Evolutionary conservation across 2,329 filamentous ascomycete species (phyloP), one percentile per base, ranked within the genome.

Genomic region (Ophiosphaerella korrae): DNA sequence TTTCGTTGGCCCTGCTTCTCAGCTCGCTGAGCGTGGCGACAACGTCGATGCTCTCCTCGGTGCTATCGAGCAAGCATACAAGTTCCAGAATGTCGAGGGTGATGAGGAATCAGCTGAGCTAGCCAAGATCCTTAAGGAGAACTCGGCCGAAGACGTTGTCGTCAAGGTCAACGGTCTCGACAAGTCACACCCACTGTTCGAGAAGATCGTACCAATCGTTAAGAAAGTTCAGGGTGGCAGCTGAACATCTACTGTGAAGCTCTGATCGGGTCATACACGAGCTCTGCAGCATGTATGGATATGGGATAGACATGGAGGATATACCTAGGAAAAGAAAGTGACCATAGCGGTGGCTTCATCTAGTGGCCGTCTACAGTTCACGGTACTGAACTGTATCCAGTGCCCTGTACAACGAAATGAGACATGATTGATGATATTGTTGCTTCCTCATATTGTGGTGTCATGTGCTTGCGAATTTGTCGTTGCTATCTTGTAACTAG

Each of bases 51-150:
- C 84, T 45, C 82, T 99, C 26, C 80, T 97, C 45, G 88, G 88
- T 51, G 89, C 90, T 16, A 85, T 94, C 39, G 93, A 97, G 81
- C 91, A 93, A 86, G 88, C 90, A 6, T 88, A 99, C 74, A 90
- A 89, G 57, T 99, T 97, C 87, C 92, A 97, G 79, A 90, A 96
- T 66, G 89, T 97, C 48, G 85, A 92, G 64, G 92, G 87, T 11
- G 94, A 99, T 58, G 90, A 95, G 0, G 94, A 97, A 83, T 95
- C 89, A 58, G 81, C 78, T 60, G 87, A 96, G 76, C 83, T 99
- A 9, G 90, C 90, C 67, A 86, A 89, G 79, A 91, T 95, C 70
- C 88, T 99, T 79, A 85, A 88, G 54, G 82, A 87, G 57, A 83
- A 88, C 68, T 80, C 81, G 2, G 80, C 93, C 12, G 86, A 89